A percentile compares a stretch with the other conserved stretches of the same genome.
Evolutionary conservation across 768 basidiomycete genomes (phyloP).

Genomic region (Termitomyces sp.): DNA sequence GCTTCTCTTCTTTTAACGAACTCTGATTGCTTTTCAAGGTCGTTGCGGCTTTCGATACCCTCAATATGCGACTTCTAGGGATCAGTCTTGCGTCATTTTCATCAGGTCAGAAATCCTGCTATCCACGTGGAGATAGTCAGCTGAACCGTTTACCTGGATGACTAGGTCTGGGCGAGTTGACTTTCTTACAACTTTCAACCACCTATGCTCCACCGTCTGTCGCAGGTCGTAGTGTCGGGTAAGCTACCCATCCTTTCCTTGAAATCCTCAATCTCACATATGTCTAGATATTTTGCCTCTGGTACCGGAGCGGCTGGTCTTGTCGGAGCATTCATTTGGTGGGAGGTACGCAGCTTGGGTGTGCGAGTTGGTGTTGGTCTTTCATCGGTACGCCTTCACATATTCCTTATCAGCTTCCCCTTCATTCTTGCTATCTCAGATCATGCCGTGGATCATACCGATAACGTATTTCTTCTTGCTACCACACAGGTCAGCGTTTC

Average conservation of each 20-base stretch:
- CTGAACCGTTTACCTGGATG: background rate
- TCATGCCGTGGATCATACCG: constrained; percentile 81
- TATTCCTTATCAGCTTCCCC: background rate
- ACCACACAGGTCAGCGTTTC: constrained; percentile 54
- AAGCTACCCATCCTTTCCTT: constrained; percentile 13
- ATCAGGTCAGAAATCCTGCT: constrained; percentile 48
- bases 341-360: constrained; percentile 84
- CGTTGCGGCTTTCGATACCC: constrained; percentile 66
- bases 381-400: constrained; percentile 57
- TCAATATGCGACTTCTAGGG: constrained; percentile 72
- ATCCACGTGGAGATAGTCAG: background rate
- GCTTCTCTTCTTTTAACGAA: constrained; percentile 5
- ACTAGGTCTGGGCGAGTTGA: constrained; percentile 87
- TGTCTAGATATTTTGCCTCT: constrained; percentile 80
- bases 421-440: constrained; percentile 34
- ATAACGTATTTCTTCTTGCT: constrained; percentile 75
- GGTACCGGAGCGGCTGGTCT: constrained; percentile 96
- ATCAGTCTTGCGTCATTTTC: constrained; percentile 83
- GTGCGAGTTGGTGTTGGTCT: constrained; percentile 81
- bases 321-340: constrained; percentile 92
- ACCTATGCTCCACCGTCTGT: constrained; percentile 66
- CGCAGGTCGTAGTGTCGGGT: constrained; percentile 82
- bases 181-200: constrained; percentile 91
- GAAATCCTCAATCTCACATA: background rate
- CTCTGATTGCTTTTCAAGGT: constrained; percentile 40